These are phyloP conservation scores for Cystobasidiaceae sp. DNA, from an alignment of 1,284 basidiomycete species.

Conservation along the genomic window DNA sequence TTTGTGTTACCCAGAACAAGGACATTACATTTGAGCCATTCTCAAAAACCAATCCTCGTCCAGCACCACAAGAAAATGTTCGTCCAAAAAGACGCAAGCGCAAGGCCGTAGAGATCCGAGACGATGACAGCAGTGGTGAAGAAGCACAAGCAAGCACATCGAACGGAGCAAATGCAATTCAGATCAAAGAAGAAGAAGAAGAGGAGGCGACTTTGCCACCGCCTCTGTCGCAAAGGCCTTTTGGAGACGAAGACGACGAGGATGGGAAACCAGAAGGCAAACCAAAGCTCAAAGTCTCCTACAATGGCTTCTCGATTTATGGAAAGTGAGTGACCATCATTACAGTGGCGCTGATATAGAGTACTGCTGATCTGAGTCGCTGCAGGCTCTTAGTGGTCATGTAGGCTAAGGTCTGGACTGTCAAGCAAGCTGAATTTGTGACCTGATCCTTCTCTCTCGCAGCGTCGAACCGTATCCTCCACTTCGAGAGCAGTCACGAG, in stretches of 20 bases:
- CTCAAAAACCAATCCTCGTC: constrained; percentile 14
- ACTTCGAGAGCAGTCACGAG: not conserved
- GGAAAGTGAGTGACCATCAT: constrained; percentile 30
- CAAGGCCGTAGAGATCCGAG: not conserved
- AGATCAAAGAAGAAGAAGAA: constrained; percentile 21
- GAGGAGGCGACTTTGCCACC: constrained; percentile 24
- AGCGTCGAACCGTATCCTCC: constrained; percentile 31
- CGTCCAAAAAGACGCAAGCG: constrained; percentile 9
- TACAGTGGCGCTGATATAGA: not conserved
- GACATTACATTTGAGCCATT: constrained; percentile 18
- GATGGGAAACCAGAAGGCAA: constrained; percentile 38
- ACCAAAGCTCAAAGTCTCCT: constrained; percentile 30
- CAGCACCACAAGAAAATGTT: not conserved
- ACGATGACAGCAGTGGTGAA: constrained; percentile 7
- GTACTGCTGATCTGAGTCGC: not conserved
- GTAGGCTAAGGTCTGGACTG: not conserved
- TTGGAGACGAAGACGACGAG: constrained; percentile 38
- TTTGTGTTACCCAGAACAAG: not conserved
- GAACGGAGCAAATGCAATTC: not conserved
- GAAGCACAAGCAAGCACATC: not conserved
- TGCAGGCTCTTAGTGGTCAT: constrained; percentile 2
- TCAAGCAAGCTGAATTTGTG: constrained; percentile 31
- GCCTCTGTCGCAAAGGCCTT: constrained; percentile 32
- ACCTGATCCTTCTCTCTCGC: not conserved
- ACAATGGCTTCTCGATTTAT: constrained; percentile 38